These are phyloP conservation scores for Physaria fendleri DNA, from an alignment of 345 rosid genomes.

Conservation along the genomic window DNA sequence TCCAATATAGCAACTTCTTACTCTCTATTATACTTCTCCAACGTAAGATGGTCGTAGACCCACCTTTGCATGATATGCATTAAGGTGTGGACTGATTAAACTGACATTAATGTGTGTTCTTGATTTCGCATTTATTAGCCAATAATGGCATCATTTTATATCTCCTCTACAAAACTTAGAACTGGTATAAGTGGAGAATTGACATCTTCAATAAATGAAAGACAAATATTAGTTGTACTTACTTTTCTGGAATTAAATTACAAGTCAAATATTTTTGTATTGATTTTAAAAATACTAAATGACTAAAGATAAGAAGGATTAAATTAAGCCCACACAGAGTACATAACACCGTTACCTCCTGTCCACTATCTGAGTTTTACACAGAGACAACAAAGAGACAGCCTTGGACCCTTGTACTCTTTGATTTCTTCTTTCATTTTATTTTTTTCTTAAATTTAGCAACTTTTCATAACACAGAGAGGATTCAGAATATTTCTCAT, in stretches of 20 bases:
- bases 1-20: too few species aligned
- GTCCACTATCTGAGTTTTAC: conserved; percentile 11
- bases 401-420: conserved; percentile 10
- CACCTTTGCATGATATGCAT: too few species aligned
- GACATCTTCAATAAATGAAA: neutral
- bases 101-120: neutral
- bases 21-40: too few species aligned
- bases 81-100: neutral
- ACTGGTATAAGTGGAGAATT: conserved; percentile 1
- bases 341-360: conserved; percentile 13
- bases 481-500: neutral
- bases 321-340: conserved; percentile 2
- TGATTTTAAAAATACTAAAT: neutral
- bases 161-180: neutral
- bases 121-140: neutral
- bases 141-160: neutral
- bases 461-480: neutral
- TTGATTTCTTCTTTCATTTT: conserved; percentile 15
- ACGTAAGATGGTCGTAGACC: too few species aligned
- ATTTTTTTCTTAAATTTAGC: neutral
- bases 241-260: conserved; percentile 6
- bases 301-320: neutral
- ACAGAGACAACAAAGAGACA: conserved; percentile 18
- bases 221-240: neutral
- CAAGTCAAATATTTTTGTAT: neutral